Base-by-base conservation (phyloP, 129 eudicot genomes). In the Tagetes erecta region DNA sequence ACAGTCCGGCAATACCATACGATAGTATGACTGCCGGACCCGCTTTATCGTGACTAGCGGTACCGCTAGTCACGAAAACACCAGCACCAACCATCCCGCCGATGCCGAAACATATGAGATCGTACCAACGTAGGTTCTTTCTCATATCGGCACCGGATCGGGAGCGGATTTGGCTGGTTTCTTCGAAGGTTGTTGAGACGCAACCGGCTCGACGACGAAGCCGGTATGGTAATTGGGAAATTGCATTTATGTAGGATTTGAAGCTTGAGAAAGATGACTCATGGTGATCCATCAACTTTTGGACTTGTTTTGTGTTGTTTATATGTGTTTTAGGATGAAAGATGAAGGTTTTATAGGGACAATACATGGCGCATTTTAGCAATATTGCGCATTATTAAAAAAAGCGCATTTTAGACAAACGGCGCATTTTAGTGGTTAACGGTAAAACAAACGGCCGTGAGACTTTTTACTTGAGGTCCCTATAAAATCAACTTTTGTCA, bases 71-170 rank as follows among this genome's bases (percentile, higher is more conserved):
- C 52, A 94, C 92, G 35, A 94, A 94, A 0, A 94, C 97, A 2
- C 99, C 99, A 63, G 99, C 97, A 5, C 99, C 99, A 36, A 94
- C 96, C 99, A 94, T 94, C 0, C 99, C 99, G 46, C 99, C 99
- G 82, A 94, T 67, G 45, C 97, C 97, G 36, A 94, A 83, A 5
- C 97, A 86, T 67, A 94, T 68, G 39, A 94, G 96, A 76, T 94
- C 98, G 77, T 83, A 80, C 98, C 98, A 94, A 0, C 92, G 82
- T 71, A 94, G 88, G 10, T 77, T 83, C 11, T 80, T 83, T 4
- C 67, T 53, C 86, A 94, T 72, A 68, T 65, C 80, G 8, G 85
- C 41, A 0, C 91, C 97, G 13, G 97, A 93, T 10, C 88, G 82
- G 70, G 89, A 78, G 0, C 95, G 86, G 74, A 84, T 79, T 5